These are phyloP conservation scores for Chrysoporthe deuterocubensis DNA, from an alignment of 2,329 filamentous ascomycete species.

Conservation along the genomic window DNA sequence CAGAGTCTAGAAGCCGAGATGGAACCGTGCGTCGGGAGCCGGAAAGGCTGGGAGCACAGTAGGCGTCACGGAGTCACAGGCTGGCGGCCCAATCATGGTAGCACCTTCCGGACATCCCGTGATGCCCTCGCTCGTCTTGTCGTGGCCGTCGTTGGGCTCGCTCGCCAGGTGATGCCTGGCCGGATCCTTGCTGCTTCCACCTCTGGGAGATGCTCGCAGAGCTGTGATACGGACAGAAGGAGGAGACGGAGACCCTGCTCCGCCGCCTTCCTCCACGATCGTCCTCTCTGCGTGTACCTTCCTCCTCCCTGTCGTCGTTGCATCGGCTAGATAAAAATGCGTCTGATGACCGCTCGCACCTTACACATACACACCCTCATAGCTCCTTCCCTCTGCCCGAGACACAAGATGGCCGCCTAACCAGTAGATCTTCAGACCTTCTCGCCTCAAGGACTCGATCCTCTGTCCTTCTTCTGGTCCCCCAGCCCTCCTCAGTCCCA, in stretches of 20 bases:
- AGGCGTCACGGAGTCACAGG: background rate
- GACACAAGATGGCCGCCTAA: conserved; percentile 5
- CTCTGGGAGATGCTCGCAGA: background rate
- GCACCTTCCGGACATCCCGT: conserved; percentile 6
- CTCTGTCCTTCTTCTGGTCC: background rate
- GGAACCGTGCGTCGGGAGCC: background rate
- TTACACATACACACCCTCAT: conserved; percentile 7
- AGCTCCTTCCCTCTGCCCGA: background rate
- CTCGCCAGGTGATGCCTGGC: background rate
- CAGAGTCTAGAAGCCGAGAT: background rate
- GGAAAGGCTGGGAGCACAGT: background rate
- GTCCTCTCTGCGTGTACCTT: background rate
- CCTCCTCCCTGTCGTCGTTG: background rate
- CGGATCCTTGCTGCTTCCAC: too few relatives aligned
- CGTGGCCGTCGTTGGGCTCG: background rate
- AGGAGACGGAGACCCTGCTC: background rate
- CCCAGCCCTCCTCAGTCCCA: conserved; percentile 1
- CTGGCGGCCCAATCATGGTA: background rate
- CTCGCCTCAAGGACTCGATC: background rate
- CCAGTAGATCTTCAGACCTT: background rate
- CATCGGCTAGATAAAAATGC: background rate
- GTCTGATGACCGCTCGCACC: conserved; percentile 11
- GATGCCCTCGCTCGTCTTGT: conserved; percentile 10
- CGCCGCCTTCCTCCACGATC: conserved; percentile 3
- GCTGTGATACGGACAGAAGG: background rate